Evolutionary conservation across 164 flowering plant genomes (phyloP).

Genomic region (Magnolia officinalis): DNA sequence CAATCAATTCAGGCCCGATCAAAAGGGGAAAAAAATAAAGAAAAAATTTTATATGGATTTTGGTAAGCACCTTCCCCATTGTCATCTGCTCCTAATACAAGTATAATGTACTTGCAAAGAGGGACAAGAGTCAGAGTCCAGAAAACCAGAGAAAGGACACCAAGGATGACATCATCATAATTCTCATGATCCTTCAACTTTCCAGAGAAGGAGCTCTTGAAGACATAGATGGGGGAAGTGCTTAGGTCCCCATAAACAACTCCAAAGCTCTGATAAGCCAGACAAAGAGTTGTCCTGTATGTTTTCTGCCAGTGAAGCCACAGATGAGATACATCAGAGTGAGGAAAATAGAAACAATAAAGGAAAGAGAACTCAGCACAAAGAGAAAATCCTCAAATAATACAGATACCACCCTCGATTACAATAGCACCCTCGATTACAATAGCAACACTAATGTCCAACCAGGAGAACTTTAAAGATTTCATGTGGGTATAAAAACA

Average conservation of each 20-base stretch:
- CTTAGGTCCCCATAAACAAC: conserved; percentile 43
- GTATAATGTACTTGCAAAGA: conserved; percentile 32
- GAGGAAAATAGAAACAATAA: not conserved
- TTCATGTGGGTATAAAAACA: too few relatives aligned
- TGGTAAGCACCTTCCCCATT: conserved; percentile 37
- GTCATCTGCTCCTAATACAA: conserved; percentile 43
- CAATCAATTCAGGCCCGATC: not conserved
- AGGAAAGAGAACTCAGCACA: not conserved
- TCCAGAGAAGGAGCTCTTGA: conserved; percentile 34
- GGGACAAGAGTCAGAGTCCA: conserved; percentile 45
- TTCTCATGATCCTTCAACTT: conserved; percentile 19
- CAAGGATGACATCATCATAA: conserved; percentile 27
- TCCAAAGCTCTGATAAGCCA: conserved; percentile 43
- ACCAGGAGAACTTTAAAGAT: not conserved
- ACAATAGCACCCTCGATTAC: not conserved
- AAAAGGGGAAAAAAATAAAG: not conserved
- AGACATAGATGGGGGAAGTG: conserved; percentile 39
- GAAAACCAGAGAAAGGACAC: conserved; percentile 37
- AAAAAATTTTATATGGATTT: not conserved
- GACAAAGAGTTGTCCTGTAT: conserved; percentile 19
- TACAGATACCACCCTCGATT: not conserved
- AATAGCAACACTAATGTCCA: not conserved
- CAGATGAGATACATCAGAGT: not conserved
- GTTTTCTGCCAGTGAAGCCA: conserved; percentile 15
- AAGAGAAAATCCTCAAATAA: not conserved